Evolutionary conservation across 208 protist genomes (phyloP).

Genomic region (Crithidia bombi): DNA sequence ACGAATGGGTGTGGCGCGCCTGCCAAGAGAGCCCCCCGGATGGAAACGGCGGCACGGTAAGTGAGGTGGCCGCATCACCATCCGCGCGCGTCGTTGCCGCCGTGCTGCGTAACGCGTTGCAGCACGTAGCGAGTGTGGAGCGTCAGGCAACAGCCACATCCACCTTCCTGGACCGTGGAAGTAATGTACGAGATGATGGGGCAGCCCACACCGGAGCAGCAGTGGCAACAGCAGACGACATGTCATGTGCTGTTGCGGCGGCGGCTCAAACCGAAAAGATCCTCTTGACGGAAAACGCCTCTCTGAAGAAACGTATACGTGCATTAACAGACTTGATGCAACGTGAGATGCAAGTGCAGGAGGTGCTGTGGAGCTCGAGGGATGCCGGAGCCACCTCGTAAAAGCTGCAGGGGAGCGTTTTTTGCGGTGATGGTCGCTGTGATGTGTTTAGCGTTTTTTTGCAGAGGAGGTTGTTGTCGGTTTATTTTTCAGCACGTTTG

Average conservation of each 20-base stretch:
- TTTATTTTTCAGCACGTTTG: no score
- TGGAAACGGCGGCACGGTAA: background rate
- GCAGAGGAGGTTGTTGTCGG: no score
- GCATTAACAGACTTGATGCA: slow-evolving; percentile 58
- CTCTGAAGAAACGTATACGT: slow-evolving; percentile 60
- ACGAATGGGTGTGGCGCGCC: slow-evolving; percentile 27
- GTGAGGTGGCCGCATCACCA: background rate
- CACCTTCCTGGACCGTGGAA: background rate
- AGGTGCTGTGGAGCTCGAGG: slow-evolving; percentile 24
- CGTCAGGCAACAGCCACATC: background rate
- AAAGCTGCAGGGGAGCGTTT: no score
- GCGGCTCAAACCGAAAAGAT: background rate
- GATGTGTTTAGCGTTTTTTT: no score
- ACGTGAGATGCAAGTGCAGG: slow-evolving; percentile 47
- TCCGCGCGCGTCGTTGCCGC: slow-evolving; percentile 12
- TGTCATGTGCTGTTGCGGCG: background rate
- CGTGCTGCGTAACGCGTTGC: slow-evolving; percentile 22
- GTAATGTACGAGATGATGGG: background rate
- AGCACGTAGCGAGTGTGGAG: slow-evolving; percentile 20
- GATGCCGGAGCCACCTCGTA: background rate
- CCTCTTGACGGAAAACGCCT: slow-evolving; percentile 48
- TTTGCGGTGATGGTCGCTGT: no score
- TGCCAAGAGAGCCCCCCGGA: slow-evolving; percentile 11
- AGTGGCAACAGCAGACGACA: no score
- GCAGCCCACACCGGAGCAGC: no score